Evolutionary conservation across 139 green algal genomes (phyloP), one percentile per base, ranked within the genome.

Genomic region (Nannochloris sp.): DNA sequence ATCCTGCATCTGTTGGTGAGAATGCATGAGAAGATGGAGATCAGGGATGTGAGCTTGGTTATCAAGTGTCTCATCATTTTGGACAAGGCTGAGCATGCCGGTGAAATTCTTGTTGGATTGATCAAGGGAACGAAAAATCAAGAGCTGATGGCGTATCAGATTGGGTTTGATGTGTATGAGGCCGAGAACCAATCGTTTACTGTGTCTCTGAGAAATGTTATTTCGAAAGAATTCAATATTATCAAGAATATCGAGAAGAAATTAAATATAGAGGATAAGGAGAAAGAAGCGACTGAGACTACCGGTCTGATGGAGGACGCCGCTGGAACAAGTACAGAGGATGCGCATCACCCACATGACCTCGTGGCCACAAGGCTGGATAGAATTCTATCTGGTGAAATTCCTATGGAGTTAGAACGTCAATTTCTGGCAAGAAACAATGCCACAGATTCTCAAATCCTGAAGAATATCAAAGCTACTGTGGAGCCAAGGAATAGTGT

Each of bases 161-260:
- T 97, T n/a, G 86, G 74, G 5, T 98, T 98, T 59, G 88, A 97
- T 79, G 81, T 98, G 21, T 90, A 94, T 53, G 93, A 97, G 71
- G 91, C 90, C 40, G 90, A 98, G 70, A 78, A 92, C 73, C 90
- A 94, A 70, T 82, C 81, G 12, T 98, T 98, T 68, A 70, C 95
- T 4, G 18, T 16, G n/a, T 14, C 10, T 49, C 24, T 43, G 59
- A 78, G 11, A 74, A 31, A 58, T 49, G n/a, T 46, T 3, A 27
- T 66, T 24, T 29, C 44, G 2, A 50, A 67, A 6, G 44, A 68
- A 6, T 67, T 62, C 24, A 62, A 53, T 46, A 53, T 53, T 6
- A 19, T 25, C 46, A 25, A 7, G 46, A 53, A 19, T 40, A 40
- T 11, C 46, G n/a, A 53, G 15, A 55, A 62, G 1, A 48, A 11